Evolutionary conservation across 1,284 basidiomycete genomes (phyloP).

Genomic region (Pseudozyma sp.): DNA sequence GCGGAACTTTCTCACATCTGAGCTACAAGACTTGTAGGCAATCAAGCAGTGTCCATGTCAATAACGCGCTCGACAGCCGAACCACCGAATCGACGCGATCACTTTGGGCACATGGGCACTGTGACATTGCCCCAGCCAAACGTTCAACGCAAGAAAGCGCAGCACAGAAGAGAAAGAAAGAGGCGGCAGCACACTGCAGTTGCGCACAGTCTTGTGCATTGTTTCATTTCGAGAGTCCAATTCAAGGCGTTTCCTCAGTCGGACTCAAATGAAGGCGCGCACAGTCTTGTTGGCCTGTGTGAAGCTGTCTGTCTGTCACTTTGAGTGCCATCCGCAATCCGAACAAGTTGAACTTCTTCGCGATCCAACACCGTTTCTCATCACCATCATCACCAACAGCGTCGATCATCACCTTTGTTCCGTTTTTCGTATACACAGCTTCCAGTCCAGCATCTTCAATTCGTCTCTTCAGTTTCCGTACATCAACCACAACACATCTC

Average conservation of each 20-base stretch:
- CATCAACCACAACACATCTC: constrained; percentile 3
- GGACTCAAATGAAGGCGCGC: no score
- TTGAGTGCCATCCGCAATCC: no score
- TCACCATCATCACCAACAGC: constrained; percentile 5
- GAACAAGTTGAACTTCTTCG: constrained; percentile 5
- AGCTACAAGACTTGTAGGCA: no score
- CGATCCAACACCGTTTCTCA: constrained; percentile 6
- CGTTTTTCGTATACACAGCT: neutral
- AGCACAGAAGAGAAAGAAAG: neutral
- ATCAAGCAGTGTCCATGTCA: no score
- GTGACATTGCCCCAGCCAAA: no score
- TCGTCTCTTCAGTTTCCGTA: neutral
- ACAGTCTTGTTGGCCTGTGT: no score
- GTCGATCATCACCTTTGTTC: neutral
- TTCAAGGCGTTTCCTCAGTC: neutral
- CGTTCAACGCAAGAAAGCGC: no score
- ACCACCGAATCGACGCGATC: constrained; percentile 10
- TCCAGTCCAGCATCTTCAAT: neutral
- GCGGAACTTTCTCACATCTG: no score
- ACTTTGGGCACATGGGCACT: neutral
- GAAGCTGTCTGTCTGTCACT: no score
- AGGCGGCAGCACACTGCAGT: neutral
- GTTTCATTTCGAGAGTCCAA: neutral
- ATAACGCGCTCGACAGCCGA: neutral
- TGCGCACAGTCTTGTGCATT: constrained; percentile 10